phyloP scores from a whole-genome alignment of 371 early-diverging fungal species.

The Syncephalastrum racemosum region DNA sequence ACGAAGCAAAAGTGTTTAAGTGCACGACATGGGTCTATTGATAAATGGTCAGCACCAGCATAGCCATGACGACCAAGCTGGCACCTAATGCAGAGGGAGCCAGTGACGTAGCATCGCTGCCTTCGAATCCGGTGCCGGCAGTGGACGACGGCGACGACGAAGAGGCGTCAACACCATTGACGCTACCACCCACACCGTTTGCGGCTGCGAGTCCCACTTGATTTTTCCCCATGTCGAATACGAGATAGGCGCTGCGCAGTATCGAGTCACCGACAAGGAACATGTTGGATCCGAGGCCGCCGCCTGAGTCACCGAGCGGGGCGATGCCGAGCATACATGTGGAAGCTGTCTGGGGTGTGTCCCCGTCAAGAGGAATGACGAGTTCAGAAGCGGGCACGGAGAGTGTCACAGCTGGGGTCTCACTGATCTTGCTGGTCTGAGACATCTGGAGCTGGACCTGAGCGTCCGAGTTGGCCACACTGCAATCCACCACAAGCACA shows the following conservation, averaged over 20 bases:
- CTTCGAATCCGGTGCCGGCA: too few species aligned
- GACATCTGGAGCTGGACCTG: conserved; percentile 37
- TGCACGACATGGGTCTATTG: too few species aligned
- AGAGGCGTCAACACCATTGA: conserved; percentile 19
- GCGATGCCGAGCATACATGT: conserved; percentile 51
- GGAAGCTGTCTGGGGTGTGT: conserved; percentile 21
- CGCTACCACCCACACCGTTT: conserved; percentile 31
- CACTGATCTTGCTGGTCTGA: conserved; percentile 9
- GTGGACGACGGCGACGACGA: conserved; percentile 4
- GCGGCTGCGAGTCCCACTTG: conserved; percentile 48
- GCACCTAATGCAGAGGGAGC: too few species aligned
- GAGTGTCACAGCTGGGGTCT: conserved; percentile 24
- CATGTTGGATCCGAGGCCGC: conserved; percentile 29
- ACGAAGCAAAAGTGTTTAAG: too few species aligned
- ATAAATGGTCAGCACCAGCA: too few species aligned
- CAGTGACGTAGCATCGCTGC: too few species aligned
- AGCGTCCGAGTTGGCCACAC: conserved; percentile 22
- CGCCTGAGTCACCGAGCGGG: conserved; percentile 26
- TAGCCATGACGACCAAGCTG: too few species aligned
- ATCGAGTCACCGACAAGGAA: conserved; percentile 48
- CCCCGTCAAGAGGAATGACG: conserved; percentile 38
- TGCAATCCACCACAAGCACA: conserved; percentile 37
- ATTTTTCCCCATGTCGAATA: conserved; percentile 47
- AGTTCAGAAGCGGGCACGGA: conserved; percentile 37
- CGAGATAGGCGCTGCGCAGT: conserved; percentile 45